Evolutionary conservation across 2,329 filamentous ascomycete genomes (phyloP).

Genomic region (Gyromitra esculenta): DNA sequence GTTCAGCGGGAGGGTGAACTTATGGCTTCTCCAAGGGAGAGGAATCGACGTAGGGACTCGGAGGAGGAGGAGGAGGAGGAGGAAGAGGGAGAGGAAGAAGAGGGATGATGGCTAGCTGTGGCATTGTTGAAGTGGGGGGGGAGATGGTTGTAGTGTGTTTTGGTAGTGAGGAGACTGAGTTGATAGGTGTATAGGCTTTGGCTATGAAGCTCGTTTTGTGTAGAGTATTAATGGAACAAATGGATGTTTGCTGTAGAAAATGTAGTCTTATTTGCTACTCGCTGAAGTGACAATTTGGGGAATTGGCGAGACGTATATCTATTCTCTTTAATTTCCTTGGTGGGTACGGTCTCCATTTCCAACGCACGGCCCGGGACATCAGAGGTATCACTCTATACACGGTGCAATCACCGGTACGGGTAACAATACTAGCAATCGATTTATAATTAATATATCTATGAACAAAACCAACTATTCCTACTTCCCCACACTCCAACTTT

Average conservation of each 20-base stretch:
- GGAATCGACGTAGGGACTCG: slow-evolving; percentile 25
- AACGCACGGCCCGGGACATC: too few relatives aligned
- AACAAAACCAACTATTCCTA: background rate
- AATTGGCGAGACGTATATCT: too few relatives aligned
- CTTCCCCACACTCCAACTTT: background rate
- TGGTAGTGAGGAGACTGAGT: background rate
- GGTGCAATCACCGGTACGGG: too few relatives aligned
- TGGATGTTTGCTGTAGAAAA: too few relatives aligned
- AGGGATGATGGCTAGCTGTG: background rate
- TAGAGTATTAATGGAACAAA: background rate
- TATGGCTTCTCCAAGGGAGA: slow-evolving; percentile 10
- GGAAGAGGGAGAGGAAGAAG: too few relatives aligned
- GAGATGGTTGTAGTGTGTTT: background rate
- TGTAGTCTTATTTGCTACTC: too few relatives aligned
- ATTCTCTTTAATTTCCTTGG: too few relatives aligned
- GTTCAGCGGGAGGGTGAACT: background rate
- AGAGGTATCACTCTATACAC: too few relatives aligned
- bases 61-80: background rate
- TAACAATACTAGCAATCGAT: too few relatives aligned
- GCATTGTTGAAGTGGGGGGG: background rate
- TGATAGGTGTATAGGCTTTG: slow-evolving; percentile 5
- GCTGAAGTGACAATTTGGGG: too few relatives aligned
- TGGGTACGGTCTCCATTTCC: too few relatives aligned
- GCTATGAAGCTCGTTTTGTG: background rate
- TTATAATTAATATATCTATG: background rate